phyloP scores from a whole-genome alignment of 108 stramenopile genomes.

The Cyclotella choctawhatcheeana region DNA sequence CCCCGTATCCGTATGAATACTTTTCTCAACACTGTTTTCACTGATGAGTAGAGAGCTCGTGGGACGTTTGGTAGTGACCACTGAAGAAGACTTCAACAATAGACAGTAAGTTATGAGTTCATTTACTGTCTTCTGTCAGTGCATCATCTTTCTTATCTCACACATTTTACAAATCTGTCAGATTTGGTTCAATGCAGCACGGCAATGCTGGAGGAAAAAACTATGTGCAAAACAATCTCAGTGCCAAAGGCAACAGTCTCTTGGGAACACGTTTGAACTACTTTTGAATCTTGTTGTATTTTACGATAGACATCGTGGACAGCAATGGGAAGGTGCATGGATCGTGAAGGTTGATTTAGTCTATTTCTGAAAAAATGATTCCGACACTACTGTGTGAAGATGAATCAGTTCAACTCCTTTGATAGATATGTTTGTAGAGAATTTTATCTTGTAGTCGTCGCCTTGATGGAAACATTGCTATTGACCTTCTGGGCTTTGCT shows the following conservation, averaged over 20 bases:
- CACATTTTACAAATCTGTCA: background rate
- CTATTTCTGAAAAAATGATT: slow-evolving; percentile 36
- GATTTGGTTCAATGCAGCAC: slow-evolving; percentile 64
- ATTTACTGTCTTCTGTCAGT: no score
- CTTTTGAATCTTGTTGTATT: slow-evolving; percentile 75
- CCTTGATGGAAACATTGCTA: slow-evolving; percentile 51
- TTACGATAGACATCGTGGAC: slow-evolving; percentile 56
- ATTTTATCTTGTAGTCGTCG: slow-evolving; percentile 51
- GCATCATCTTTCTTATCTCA: no score
- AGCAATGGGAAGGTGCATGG: slow-evolving; percentile 64
- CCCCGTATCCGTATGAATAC: slow-evolving; percentile 63
- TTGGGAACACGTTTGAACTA: slow-evolving; percentile 63
- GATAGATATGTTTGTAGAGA: slow-evolving; percentile 39
- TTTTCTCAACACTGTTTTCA: slow-evolving; percentile 53
- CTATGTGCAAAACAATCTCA: slow-evolving; percentile 66
- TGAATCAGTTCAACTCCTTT: slow-evolving; percentile 41
- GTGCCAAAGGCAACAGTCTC: slow-evolving; percentile 55
- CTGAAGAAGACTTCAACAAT: slow-evolving; percentile 46
- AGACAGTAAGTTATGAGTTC: slow-evolving; percentile 43
- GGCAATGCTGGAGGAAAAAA: slow-evolving; percentile 48
- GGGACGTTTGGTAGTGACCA: slow-evolving; percentile 42
- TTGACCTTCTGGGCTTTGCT: no score
- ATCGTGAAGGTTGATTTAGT: slow-evolving; percentile 37
- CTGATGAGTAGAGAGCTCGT: slow-evolving; percentile 61
- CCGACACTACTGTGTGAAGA: slow-evolving; percentile 43